Evolutionary conservation across 2,329 filamentous ascomycete species (phyloP).

Genomic region (Botrytis porri): DNA sequence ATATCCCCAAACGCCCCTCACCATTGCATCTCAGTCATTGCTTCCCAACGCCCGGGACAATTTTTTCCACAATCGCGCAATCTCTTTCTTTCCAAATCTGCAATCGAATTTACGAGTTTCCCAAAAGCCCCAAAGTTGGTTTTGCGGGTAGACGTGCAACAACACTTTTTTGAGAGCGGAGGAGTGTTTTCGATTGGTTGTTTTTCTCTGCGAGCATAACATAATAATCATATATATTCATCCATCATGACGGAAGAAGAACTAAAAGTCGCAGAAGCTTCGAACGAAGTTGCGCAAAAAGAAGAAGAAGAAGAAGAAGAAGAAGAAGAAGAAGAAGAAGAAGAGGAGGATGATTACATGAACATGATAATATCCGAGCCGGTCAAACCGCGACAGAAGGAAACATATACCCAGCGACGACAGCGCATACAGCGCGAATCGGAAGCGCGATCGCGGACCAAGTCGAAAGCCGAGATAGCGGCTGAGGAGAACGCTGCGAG

Average conservation of each 20-base stretch:
- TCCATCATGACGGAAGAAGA: neutral
- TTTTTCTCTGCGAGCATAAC: neutral
- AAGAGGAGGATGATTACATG: slow-evolving; percentile 87
- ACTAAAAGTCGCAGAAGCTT: neutral
- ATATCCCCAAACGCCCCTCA: neutral
- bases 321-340: slow-evolving; percentile 55
- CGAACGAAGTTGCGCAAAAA: neutral
- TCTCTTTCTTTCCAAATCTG: neutral
- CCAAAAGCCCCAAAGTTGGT: neutral
- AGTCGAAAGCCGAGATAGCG: slow-evolving; percentile 81
- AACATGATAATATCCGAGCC: slow-evolving; percentile 83
- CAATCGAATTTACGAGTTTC: neutral
- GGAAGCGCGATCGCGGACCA: slow-evolving; percentile 63
- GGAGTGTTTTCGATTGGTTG: neutral
- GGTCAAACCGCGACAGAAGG: slow-evolving; percentile 46
- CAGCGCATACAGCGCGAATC: slow-evolving; percentile 53
- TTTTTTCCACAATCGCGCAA: neutral
- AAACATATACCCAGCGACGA: slow-evolving; percentile 59
- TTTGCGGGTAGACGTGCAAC: neutral
- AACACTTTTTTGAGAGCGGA: neutral
- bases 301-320: neutral
- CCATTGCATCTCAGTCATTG: neutral
- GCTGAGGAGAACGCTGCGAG: slow-evolving; percentile 68
- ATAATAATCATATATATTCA: neutral
- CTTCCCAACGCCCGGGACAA: neutral